Evolutionary conservation across 306 rosid genomes (phyloP).

Genomic region (Acacia melanoxylon): DNA sequence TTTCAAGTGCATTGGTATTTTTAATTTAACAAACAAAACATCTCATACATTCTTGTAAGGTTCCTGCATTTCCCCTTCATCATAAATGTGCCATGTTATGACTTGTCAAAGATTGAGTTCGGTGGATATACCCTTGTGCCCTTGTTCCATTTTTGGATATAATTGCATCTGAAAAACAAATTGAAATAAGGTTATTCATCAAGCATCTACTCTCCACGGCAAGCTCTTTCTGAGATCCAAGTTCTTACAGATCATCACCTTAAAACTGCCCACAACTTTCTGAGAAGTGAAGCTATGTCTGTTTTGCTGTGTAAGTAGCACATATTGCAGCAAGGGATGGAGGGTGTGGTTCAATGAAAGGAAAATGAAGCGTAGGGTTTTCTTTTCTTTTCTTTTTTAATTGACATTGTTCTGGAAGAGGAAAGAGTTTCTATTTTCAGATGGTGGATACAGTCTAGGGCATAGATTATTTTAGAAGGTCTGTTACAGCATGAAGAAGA

Average conservation of each 20-base stretch:
- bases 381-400: no score
- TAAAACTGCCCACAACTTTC: background rate
- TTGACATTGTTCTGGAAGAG: background rate
- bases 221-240: no score
- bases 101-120: slow-evolving; percentile 12
- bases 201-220: no score
- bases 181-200: no score
- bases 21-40: slow-evolving; percentile 3
- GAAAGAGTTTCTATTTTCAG: background rate
- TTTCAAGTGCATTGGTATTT: slow-evolving; percentile 26
- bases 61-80: background rate
- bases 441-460: background rate
- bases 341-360: background rate
- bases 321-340: background rate
- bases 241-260: background rate
- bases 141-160: background rate
- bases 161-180: background rate
- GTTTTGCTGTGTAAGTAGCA: background rate
- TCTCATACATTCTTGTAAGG: background rate
- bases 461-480: background rate
- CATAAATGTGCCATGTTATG: slow-evolving; percentile 29
- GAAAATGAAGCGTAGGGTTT: background rate
- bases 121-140: background rate
- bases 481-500: background rate
- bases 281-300: background rate